Evolutionary conservation across 2,329 filamentous ascomycete species (phyloP).

Genomic region (Penicillium hesseltinei): DNA sequence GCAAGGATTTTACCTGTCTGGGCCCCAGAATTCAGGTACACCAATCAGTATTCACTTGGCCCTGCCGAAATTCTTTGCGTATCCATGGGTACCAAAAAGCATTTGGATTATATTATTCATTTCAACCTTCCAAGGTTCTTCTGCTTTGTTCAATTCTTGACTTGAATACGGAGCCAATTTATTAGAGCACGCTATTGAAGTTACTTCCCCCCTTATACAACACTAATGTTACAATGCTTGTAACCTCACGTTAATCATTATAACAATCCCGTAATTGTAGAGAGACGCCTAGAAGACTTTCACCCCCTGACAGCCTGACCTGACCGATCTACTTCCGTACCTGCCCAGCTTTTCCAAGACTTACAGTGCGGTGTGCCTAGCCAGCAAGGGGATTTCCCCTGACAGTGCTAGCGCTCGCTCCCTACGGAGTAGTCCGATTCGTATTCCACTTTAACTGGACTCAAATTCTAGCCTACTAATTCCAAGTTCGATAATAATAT

Average conservation of each 20-base stretch:
- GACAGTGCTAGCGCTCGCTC: not conserved
- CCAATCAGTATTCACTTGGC: constrained; percentile 26
- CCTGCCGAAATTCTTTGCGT: constrained; percentile 19
- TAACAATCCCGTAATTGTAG: not conserved
- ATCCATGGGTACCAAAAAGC: constrained; percentile 20
- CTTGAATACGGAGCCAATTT: not conserved
- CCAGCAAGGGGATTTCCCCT: constrained; percentile 9
- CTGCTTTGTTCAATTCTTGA: not conserved
- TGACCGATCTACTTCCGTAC: not conserved
- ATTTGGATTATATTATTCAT: not conserved
- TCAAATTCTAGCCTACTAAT: not conserved
- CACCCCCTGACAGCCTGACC: not conserved
- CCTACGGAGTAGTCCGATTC: not conserved
- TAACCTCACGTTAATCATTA: not conserved
- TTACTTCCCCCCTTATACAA: not conserved
- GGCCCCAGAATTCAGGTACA: constrained; percentile 29
- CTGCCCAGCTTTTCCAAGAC: constrained; percentile 4
- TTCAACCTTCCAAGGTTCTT: too few relatives aligned
- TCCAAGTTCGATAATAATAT: not conserved
- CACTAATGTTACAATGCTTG: not conserved
- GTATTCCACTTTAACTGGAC: not conserved
- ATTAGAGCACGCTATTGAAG: constrained; percentile 6
- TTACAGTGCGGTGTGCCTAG: not conserved
- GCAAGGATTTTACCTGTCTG: not conserved
- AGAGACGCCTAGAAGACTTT: not conserved